These are phyloP conservation scores for Pythium aristosporum DNA, from an alignment of 352 stramenopile species.

Conservation along the genomic window DNA sequence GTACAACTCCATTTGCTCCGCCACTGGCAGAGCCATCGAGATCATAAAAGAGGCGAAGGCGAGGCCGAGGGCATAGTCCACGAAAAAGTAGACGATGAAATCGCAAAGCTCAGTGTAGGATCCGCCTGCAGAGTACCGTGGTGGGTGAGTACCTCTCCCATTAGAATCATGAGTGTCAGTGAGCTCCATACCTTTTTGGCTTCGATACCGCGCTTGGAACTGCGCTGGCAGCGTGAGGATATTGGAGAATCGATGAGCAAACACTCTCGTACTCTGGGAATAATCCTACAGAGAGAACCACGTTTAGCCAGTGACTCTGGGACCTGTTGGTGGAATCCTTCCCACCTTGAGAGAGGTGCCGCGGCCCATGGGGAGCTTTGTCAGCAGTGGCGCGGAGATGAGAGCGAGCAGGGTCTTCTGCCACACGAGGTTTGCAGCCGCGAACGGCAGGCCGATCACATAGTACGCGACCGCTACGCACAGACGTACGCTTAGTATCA, in stretches of 20 bases:
- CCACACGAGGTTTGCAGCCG: neutral
- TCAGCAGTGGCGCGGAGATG: neutral
- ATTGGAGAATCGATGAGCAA: slow-evolving; percentile 3
- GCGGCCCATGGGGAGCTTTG: slow-evolving; percentile 5
- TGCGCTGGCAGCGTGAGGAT: slow-evolving; percentile 4
- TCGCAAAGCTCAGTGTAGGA: neutral
- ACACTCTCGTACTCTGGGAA: slow-evolving; percentile 16
- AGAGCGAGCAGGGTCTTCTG: neutral
- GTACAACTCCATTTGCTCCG: slow-evolving; percentile 5
- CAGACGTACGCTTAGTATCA: neutral
- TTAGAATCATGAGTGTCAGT: no score
- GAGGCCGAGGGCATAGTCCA: slow-evolving; percentile 24
- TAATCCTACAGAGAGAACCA: slow-evolving; percentile 11
- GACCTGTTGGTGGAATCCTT: neutral
- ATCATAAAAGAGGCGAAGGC: slow-evolving; percentile 18
- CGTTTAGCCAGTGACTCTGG: neutral
- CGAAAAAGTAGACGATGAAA: slow-evolving; percentile 7
- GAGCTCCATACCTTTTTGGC: neutral
- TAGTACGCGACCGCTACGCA: neutral
- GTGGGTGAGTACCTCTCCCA: no score
- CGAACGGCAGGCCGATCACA: slow-evolving; percentile 3
- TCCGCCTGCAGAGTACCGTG: neutral
- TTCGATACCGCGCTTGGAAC: slow-evolving; percentile 13
- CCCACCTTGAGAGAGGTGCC: slow-evolving; percentile 5
- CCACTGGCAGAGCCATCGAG: slow-evolving; percentile 10